Conservation (phyloP, 202 grass and related monocot species). For the Saccharum hybrid region DNA sequence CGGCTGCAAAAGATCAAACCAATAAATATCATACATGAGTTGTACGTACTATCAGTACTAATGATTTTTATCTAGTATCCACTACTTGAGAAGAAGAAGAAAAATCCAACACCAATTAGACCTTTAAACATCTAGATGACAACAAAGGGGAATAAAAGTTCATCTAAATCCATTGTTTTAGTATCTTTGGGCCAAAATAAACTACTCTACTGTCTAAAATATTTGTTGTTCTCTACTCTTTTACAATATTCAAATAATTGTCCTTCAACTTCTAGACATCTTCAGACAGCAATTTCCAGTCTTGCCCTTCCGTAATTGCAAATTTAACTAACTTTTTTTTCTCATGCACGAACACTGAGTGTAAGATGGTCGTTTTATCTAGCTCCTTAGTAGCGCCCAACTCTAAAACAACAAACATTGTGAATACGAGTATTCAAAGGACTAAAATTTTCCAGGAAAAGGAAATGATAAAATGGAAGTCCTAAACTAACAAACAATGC, state of each 20-base stretch:
- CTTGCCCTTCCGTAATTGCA: not conserved
- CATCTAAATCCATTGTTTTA: not conserved
- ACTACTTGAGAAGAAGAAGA: not conserved
- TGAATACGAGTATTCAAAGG: not conserved
- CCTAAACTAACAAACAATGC: not conserved
- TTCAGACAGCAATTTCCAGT: not conserved
- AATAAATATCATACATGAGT: constrained; percentile 35
- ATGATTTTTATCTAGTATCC: not conserved
- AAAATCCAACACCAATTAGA: not conserved
- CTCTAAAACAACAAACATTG: not conserved
- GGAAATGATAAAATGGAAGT: not conserved
- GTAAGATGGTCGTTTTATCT: not conserved
- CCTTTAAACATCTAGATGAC: constrained; percentile 13
- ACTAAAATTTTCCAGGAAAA: not conserved
- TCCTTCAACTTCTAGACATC: not conserved
- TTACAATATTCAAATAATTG: not conserved
- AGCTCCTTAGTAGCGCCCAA: not conserved
- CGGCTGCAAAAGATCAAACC: constrained; percentile 67
- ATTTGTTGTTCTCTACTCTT: not conserved
- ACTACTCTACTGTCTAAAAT: not conserved
- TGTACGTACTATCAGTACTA: not conserved
- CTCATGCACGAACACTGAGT: not conserved
- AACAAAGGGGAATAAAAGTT: not conserved
- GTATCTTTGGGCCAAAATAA: not conserved
- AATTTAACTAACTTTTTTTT: not conserved